phyloP scores from a whole-genome alignment of 495 filamentous ascomycete species.

The Xylaria intraflava region DNA sequence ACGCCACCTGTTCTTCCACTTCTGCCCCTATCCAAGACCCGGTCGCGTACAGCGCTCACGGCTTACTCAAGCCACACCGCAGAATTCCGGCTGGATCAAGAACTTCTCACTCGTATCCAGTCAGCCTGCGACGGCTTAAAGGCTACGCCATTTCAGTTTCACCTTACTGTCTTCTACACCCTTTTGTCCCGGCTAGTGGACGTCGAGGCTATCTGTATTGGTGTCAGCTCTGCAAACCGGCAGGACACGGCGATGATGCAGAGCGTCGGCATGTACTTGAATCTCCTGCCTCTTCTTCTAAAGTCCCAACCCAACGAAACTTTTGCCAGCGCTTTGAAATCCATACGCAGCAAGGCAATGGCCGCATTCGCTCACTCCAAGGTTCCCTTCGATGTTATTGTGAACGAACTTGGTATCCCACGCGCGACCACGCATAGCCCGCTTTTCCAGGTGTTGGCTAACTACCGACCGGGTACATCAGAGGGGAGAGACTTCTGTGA shows the following conservation, averaged over 20 bases:
- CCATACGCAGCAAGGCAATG: neutral
- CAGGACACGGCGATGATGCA: slow-evolving; percentile 19
- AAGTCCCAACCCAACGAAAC: neutral
- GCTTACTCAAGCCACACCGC: neutral
- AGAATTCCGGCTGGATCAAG: neutral
- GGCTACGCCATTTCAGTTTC: slow-evolving; percentile 35
- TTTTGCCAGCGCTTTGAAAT: neutral
- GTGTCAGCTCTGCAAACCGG: slow-evolving; percentile 33
- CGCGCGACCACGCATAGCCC: slow-evolving; percentile 4
- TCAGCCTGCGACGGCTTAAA: slow-evolving; percentile 3
- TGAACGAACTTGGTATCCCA: slow-evolving; percentile 22
- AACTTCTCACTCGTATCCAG: slow-evolving; percentile 10
- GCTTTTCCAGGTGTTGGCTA: slow-evolving; percentile 16
- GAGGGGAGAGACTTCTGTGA: slow-evolving; percentile 8
- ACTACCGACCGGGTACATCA: slow-evolving; percentile 9
- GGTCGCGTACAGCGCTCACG: neutral
- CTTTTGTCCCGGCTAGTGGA: slow-evolving; percentile 27
- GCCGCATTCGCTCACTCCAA: slow-evolving; percentile 13
- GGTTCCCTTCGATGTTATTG: slow-evolving; percentile 24
- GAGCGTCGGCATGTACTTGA: slow-evolving; percentile 32
- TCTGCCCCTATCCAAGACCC: slow-evolving; percentile 14
- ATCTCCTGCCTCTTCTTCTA: slow-evolving; percentile 33
- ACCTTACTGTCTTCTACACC: slow-evolving; percentile 29
- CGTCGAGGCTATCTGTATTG: slow-evolving; percentile 27
- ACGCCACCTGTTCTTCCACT: slow-evolving; percentile 32